Base-by-base conservation (phyloP, 768 basidiomycete species). In the Pleurotus djamor region DNA sequence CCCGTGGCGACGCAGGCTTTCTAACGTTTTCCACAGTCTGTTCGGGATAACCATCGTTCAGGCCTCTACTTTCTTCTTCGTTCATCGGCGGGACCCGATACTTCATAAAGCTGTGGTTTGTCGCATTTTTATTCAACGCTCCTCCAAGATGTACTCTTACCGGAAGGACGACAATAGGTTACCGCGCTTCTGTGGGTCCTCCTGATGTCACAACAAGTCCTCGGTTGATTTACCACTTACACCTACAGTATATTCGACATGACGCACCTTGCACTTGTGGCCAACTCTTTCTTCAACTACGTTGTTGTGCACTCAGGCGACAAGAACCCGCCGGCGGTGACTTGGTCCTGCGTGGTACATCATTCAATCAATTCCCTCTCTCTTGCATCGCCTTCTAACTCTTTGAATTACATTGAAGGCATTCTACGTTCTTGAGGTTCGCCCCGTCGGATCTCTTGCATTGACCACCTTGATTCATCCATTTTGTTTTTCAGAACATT, bases 11-110 rank as follows among this genome's bases (percentile, higher is more conserved):
- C 28, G 32, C n/a, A 44, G 3, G 13, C 21, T 10, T 6, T 43
- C 36, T 44, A 38, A 41, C 38, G 17, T 16, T 43, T 28, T 16
- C 14, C 5, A 56, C 41, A 56, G 54, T 14, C 54, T 56, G 8
- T 56, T 56, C 14, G 54, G 54, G 28, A 56, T 56, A 4, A 56
- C 54, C 16, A n/a, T 44, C 14, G 41, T 56, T 16, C 54, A 56
- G 13, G 54, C 54, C 13, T 56, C 37, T 12, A 56, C 54, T 13
- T 56, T 56, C 41, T 44, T 56, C 41, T 32, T 56, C 28, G 54
- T 44, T 17, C 54, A 56, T n/a, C 54, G 41, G n/a, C 37, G 41
- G 28, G 54, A 56, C 28, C 54, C 54, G 28, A 41, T 45, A 12
- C 36, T 36, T 32, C 54, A 56, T 32, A 56, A 56, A 44, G 36